These are phyloP conservation scores for Linnemannia hyalina DNA, from an alignment of 192 early-diverging fungal genomes.

Conservation along the genomic window DNA sequence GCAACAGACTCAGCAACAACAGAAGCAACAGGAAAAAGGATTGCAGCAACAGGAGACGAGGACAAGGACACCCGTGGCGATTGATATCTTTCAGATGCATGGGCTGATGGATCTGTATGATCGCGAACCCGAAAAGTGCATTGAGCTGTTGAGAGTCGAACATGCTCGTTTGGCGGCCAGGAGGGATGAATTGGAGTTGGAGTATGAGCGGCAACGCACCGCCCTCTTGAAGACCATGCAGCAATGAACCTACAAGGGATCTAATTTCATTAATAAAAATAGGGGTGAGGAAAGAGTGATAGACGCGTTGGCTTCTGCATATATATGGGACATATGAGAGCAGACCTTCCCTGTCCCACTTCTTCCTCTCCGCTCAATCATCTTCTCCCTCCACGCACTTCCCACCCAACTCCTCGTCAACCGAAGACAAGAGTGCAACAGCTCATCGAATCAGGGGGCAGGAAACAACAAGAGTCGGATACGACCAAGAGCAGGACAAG, in stretches of 20 bases:
- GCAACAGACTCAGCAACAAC: neutral
- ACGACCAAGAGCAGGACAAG: no score
- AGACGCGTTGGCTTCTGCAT: no score
- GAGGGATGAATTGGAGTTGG: constrained; percentile 21
- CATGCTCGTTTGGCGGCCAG: constrained; percentile 18
- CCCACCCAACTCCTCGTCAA: no score
- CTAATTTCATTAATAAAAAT: no score
- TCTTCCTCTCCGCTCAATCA: no score
- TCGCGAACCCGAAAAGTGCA: constrained; percentile 7
- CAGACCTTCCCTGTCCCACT: no score
- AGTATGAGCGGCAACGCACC: constrained; percentile 27
- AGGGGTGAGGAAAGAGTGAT: no score
- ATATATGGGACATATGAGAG: no score
- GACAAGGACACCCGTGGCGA: neutral
- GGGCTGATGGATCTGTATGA: constrained; percentile 30
- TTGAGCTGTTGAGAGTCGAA: constrained; percentile 8
- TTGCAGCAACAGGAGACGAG: neutral
- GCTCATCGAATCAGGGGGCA: no score
- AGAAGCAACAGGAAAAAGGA: neutral
- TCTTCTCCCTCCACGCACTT: no score
- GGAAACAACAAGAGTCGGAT: no score
- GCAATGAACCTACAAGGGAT: neutral
- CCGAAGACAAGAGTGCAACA: no score
- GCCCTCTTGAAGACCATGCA: constrained; percentile 13
- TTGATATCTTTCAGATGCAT: constrained; percentile 14